Evolutionary conservation across 495 filamentous ascomycete genomes (phyloP), one percentile per base, ranked within the genome.

Genomic region (Penicillium simplicissimum): DNA sequence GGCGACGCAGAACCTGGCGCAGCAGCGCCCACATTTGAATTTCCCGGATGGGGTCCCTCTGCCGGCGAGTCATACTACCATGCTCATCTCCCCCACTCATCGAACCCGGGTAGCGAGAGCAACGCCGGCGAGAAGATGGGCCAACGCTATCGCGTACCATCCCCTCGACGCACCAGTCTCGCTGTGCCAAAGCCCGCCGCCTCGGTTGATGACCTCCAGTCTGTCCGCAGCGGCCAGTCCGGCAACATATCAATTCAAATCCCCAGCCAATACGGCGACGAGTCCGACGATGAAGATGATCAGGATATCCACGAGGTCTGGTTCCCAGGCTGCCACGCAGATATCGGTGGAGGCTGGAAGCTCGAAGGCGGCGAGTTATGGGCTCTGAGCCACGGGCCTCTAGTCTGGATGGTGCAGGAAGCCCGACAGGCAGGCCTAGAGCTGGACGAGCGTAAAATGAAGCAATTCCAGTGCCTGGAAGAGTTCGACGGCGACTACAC

Each of bases 271-370:
- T 67, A 76, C 43, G 85, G 84, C 36, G 86, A 88, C n/a, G 74
- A 83, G 2, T 70, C 81, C 17, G 86, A 85, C 23, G 87, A 87
- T 36, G 87, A 89, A 19, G 80, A 82, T 0, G 73, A 68, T 21
- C 90, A 93, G 63, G 89, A 94, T 65, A 88, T 95, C 57, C 86
- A 90, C 65, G 90, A 93, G 62, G 79, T 93, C 10, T 95, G 91
- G 91, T 96, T 95, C 69, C 82, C 90, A 0, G 91, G 91, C 40
- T 86, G 87, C 36, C 92, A 96, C 66, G 91, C 84, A 10, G 92
- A 96, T 63, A 86, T 96, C 33, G 92, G 92, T 15, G 92, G 92
- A 23, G 92, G 92, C 1, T 96, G 92, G 92, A 85, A 86, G 56
- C 73, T 88, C 5, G 62, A 76, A 0, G 67, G 74, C 0, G 86